Conservation (phyloP, 345 rosid species). For the Aegle marmelos region DNA sequence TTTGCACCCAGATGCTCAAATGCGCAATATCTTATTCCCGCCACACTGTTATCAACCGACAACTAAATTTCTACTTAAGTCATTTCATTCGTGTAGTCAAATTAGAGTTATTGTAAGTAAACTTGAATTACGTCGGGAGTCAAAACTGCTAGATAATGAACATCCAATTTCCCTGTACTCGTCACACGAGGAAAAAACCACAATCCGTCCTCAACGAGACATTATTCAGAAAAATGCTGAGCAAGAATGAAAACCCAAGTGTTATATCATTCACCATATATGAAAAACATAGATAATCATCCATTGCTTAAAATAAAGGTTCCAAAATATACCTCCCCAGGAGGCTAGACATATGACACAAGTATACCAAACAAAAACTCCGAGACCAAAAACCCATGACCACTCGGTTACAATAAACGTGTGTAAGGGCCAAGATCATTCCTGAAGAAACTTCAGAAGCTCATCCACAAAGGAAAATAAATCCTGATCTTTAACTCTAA, state of each 20-base stretch:
- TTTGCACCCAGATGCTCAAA: no score
- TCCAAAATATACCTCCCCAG: not conserved
- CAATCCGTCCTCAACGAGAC: no score
- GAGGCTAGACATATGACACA: not conserved
- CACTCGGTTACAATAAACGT: not conserved
- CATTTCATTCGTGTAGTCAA: no score
- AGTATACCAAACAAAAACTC: constrained; percentile 8
- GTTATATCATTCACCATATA: not conserved
- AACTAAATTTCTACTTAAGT: no score
- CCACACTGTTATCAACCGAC: no score
- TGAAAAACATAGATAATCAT: not conserved
- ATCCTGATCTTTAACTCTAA: not conserved
- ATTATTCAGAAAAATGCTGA: no score
- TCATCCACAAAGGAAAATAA: not conserved
- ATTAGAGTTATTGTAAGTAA: no score
- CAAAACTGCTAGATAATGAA: no score
- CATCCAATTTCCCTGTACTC: no score
- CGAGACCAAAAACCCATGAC: not conserved
- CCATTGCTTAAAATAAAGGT: not conserved
- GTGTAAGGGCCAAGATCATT: not conserved
- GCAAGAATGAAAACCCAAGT: not conserved
- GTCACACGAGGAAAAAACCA: no score
- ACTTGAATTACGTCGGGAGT: no score
- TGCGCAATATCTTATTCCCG: no score
- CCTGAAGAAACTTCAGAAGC: not conserved